A percentile compares a stretch with the other conserved stretches of the same genome.
Conservation (phyloP, 2,329 filamentous ascomycete species). For the Fusarium sp. region DNA sequence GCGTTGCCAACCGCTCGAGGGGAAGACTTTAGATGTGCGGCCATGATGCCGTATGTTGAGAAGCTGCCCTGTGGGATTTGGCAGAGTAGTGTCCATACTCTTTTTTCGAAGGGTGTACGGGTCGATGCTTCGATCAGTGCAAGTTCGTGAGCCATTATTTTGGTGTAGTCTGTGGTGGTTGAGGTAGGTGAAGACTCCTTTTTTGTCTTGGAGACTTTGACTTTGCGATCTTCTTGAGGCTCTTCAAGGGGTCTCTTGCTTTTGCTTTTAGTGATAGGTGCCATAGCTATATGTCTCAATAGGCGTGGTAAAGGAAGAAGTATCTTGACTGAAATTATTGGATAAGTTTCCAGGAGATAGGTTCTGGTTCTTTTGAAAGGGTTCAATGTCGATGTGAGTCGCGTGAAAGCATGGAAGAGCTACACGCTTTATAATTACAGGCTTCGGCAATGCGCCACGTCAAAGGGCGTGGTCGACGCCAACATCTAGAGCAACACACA, state of each 20-base stretch:
- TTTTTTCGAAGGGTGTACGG: slow-evolving; percentile 69
- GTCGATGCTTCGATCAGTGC: slow-evolving; percentile 59
- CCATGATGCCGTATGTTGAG: slow-evolving; percentile 82
- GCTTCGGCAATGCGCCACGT: slow-evolving; percentile 22
- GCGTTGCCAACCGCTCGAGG: slow-evolving; percentile 84
- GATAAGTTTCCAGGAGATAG: neutral
- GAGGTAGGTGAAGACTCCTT: slow-evolving; percentile 10
- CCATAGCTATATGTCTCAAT: slow-evolving; percentile 22
- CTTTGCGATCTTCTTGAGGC: slow-evolving; percentile 18
- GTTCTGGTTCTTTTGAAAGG: neutral
- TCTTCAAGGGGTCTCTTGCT: slow-evolving; percentile 44
- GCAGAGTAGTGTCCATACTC: slow-evolving; percentile 78
- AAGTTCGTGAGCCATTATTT: slow-evolving; percentile 57
- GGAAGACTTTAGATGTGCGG: slow-evolving; percentile 75
- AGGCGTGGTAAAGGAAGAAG: neutral
- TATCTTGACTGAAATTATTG: neutral
- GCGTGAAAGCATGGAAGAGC: neutral
- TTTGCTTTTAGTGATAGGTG: slow-evolving; percentile 36
- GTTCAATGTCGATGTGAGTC: neutral
- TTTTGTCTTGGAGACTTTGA: slow-evolving; percentile 31
- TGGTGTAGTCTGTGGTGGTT: slow-evolving; percentile 3
- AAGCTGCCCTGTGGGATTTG: slow-evolving; percentile 82
- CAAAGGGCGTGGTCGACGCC: slow-evolving; percentile 42
- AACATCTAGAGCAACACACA: slow-evolving; percentile 50
- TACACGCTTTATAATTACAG: slow-evolving; percentile 11